Base-by-base conservation (phyloP, 345 rosid genomes). In the Salix koriyanagi region DNA sequence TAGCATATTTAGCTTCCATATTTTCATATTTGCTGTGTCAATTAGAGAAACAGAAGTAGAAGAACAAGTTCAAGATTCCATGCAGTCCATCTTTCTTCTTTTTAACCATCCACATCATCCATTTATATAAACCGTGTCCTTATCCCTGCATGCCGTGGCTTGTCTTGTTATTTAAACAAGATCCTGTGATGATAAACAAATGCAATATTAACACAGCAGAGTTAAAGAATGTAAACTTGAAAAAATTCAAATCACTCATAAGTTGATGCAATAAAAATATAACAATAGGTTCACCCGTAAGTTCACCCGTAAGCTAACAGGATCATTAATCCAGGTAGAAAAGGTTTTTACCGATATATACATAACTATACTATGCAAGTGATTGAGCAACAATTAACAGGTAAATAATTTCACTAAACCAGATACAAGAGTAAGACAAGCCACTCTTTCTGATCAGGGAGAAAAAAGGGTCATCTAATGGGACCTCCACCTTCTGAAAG, bases 31-130 rank as follows among this genome's bases (percentile, higher is more conserved):
- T 78, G 65, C 37, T 37, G 66, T 67, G 14, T 56, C 52, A 37
- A 76, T 21, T 70, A 76, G 79, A 62, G 14, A 78, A 75, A 72
- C 71, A 69, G 42, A 15, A 39, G 30, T 46, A 28, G 68, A 34
- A 80, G 50, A 46, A 46, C 44, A n/a, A 64, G 42, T 46, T 44
- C 44, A 76, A 37, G 66, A 34, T 64, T 65, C 50, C 37, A 28
- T 23, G 48, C 36, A 19, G 56, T 34, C 37, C 21, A 67, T 34
- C 32, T 23, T 28, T 44, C 34, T 74, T 69, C 73, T 36, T 56
- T 28, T 30, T 19, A 14, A 42, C 39, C 70, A 26, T 28, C 48
- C 56, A 72, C 34, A 50, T 80, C 76, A 71, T 73, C 73, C 74
- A 46, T 26, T 39, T 79, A 48, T 26, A 71, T 71, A 65, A 65